phyloP scores from a whole-genome alignment of 1,139 yeast species.

The Scheffersomyces cryptocercus region DNA sequence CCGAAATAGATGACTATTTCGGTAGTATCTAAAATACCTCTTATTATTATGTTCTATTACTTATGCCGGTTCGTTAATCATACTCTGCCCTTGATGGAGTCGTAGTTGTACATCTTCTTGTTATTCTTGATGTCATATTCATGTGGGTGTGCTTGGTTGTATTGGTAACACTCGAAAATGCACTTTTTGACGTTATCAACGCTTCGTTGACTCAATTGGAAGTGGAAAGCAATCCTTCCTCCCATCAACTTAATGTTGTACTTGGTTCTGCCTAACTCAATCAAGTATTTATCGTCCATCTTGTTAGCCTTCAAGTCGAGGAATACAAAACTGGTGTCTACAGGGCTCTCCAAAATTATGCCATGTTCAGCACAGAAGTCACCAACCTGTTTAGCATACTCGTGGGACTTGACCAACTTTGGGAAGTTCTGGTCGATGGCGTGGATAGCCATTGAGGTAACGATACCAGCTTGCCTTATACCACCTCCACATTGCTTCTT shows the following conservation, averaged over 20 bases:
- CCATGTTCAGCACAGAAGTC: constrained; percentile 55
- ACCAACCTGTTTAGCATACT: constrained; percentile 66
- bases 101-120: constrained; percentile 35
- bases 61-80: neutral
- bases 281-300: constrained; percentile 51
- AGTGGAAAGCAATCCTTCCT: constrained; percentile 81
- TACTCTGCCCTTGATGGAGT: constrained; percentile 16
- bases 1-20: no score
- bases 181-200: constrained; percentile 66
- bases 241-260: constrained; percentile 67
- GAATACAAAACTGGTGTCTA: constrained; percentile 44
- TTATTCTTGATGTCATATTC: constrained; percentile 21
- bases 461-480: constrained; percentile 46
- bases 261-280: constrained; percentile 57
- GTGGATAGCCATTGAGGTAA: constrained; percentile 42
- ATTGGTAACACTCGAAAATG: constrained; percentile 56
- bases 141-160: constrained; percentile 32
- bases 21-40: neutral
- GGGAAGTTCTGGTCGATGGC: constrained; percentile 43
- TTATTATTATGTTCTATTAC: neutral
- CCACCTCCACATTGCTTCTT: constrained; percentile 52
- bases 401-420: constrained; percentile 56
- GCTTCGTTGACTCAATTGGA: constrained; percentile 68
- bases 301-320: constrained; percentile 35
- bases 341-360: constrained; percentile 38